Percentiles rank a stretch among this genome's conserved stretches.
These are phyloP conservation scores for Monilinia laxa DNA, from an alignment of 2,329 filamentous ascomycete species.

Conservation along the genomic window DNA sequence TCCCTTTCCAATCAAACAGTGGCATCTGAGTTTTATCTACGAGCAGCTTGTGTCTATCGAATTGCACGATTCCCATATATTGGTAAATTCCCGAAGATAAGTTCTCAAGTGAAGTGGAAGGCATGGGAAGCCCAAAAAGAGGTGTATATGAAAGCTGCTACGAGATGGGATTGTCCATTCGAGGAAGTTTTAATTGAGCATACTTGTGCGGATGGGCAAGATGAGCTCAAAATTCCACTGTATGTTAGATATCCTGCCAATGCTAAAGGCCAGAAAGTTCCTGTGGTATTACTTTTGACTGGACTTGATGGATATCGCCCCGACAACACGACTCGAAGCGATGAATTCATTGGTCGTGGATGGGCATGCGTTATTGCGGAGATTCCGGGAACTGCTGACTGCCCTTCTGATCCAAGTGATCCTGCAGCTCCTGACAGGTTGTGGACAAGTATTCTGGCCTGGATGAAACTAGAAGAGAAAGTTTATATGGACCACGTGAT, in stretches of 20 bases:
- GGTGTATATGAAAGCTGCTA: slow-evolving; percentile 58
- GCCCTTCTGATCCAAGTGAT: slow-evolving; percentile 61
- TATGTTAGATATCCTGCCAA: slow-evolving; percentile 61
- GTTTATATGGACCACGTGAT: slow-evolving; percentile 59
- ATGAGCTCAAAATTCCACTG: slow-evolving; percentile 55
- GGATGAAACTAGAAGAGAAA: slow-evolving; percentile 51
- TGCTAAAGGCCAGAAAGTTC: slow-evolving; percentile 44
- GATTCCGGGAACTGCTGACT: slow-evolving; percentile 67
- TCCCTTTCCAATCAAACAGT: slow-evolving; percentile 49
- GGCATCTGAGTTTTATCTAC: slow-evolving; percentile 64
- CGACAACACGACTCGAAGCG: slow-evolving; percentile 59
- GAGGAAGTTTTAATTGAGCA: slow-evolving; percentile 63
- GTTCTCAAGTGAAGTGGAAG: slow-evolving; percentile 52
- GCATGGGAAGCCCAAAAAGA: slow-evolving; percentile 67
- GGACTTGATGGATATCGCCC: slow-evolving; percentile 63
- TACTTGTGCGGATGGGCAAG: slow-evolving; percentile 44
- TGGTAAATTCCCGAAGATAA: slow-evolving; percentile 43
- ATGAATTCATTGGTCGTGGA: slow-evolving; percentile 62
- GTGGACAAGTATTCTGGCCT: slow-evolving; percentile 61
- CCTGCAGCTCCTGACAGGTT: slow-evolving; percentile 59
- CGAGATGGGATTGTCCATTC: slow-evolving; percentile 57
- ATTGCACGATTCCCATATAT: slow-evolving; percentile 69
- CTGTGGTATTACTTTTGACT: slow-evolving; percentile 57
- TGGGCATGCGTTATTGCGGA: slow-evolving; percentile 64
- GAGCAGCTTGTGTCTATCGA: slow-evolving; percentile 69